phyloP scores from a whole-genome alignment of 176 grass and related monocot genomes.

The Tillandsia leiboldiana region DNA sequence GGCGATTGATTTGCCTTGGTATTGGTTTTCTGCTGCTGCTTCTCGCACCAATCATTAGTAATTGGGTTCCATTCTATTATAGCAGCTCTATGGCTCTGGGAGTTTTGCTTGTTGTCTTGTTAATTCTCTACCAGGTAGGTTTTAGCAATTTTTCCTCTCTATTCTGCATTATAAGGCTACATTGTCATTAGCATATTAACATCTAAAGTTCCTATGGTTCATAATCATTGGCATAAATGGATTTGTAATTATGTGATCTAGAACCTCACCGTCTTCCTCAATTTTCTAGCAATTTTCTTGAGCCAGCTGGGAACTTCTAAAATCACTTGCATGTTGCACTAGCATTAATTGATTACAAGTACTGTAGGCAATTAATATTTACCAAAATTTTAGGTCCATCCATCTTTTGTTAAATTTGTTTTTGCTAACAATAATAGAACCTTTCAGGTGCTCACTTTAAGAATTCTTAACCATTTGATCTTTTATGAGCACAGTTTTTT shows the following conservation, averaged over 20 bases:
- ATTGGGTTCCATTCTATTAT: slow-evolving; percentile 93
- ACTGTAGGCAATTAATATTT: too few species aligned
- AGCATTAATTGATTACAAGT: too few species aligned
- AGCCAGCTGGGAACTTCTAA: too few species aligned
- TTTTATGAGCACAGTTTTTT: neutral
- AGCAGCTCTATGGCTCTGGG: slow-evolving; percentile 91
- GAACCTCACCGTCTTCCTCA: too few species aligned
- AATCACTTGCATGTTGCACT: too few species aligned
- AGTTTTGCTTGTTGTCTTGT: slow-evolving; percentile 70
- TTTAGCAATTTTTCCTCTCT: slow-evolving; percentile 8
- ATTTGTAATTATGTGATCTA: too few species aligned
- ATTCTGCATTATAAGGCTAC: slow-evolving; percentile 7
- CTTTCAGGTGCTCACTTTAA: too few species aligned
- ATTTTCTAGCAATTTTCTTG: too few species aligned
- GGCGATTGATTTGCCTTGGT: slow-evolving; percentile 72
- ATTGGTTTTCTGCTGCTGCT: slow-evolving; percentile 68
- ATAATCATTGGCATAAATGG: neutral
- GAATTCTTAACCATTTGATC: too few species aligned
- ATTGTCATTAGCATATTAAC: neutral
- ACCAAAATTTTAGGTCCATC: too few species aligned
- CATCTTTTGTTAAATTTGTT: too few species aligned
- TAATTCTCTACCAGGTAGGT: slow-evolving; percentile 83
- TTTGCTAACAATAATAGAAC: too few species aligned
- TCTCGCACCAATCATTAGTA: slow-evolving; percentile 66
- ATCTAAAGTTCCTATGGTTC: neutral